These are phyloP conservation scores for Lunularia cruciata DNA, from an alignment of 225 moss, liverwort and hornwort genomes.

Conservation along the genomic window DNA sequence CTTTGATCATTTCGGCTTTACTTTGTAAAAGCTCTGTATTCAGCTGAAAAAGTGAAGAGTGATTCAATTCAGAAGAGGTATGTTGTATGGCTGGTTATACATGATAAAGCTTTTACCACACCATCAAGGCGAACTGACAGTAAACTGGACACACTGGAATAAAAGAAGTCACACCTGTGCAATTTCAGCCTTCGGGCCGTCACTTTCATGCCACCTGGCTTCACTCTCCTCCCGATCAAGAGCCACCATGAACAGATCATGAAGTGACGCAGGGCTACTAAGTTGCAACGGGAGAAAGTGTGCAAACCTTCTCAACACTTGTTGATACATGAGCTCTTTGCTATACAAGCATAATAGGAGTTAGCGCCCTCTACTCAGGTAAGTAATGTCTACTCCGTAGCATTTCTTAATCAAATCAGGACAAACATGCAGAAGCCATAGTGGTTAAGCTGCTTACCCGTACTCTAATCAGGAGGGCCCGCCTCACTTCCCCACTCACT, in stretches of 20 bases:
- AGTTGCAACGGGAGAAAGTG: constrained; percentile 79
- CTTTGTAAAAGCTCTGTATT: constrained; percentile 73
- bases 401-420: too few species aligned
- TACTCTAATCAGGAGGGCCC: too few species aligned
- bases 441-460: too few species aligned
- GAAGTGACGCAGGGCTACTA: constrained; percentile 68
- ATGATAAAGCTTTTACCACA: too few species aligned
- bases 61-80: too few species aligned
- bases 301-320: constrained; percentile 85
- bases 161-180: constrained; percentile 55
- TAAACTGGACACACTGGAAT: not conserved
- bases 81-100: too few species aligned
- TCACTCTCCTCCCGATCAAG: constrained; percentile 76
- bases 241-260: constrained; percentile 66
- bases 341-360: constrained; percentile 55
- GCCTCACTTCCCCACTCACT: too few species aligned
- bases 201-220: constrained; percentile 81
- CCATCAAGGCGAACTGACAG: not conserved
- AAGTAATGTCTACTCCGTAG: too few species aligned
- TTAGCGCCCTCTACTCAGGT: too few species aligned
- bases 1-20: constrained; percentile 91
- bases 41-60: constrained; percentile 51
- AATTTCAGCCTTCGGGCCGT: constrained; percentile 91
- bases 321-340: constrained; percentile 93
- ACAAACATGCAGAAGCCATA: too few species aligned